Percentiles rank a stretch among this genome's conserved stretches.
phyloP scores from a whole-genome alignment of 2,329 filamentous ascomycete genomes.

The Diaporthe nobilis region DNA sequence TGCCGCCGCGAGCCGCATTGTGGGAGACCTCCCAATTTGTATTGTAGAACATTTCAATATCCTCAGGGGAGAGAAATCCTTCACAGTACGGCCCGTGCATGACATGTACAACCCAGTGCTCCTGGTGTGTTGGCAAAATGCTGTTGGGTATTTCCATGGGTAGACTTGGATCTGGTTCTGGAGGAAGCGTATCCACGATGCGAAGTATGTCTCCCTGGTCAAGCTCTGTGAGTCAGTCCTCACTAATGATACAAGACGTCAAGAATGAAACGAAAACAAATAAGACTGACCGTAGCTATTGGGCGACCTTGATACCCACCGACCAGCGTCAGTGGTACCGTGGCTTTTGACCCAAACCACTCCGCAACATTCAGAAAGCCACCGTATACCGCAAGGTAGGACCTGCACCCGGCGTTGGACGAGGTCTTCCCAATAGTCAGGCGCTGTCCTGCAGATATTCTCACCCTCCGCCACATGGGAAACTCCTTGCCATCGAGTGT shows the following conservation, averaged over 20 bases:
- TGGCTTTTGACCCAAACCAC: slow-evolving; percentile 71
- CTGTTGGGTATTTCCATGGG: slow-evolving; percentile 55
- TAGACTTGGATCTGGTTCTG: slow-evolving; percentile 50
- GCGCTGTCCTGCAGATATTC: slow-evolving; percentile 60
- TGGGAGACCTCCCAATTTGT: slow-evolving; percentile 73
- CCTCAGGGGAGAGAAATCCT: slow-evolving; percentile 64
- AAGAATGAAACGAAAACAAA: no score
- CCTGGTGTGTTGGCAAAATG: slow-evolving; percentile 63
- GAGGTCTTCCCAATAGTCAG: slow-evolving; percentile 68
- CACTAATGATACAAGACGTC: no score
- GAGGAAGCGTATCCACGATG: slow-evolving; percentile 50
- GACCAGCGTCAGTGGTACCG: slow-evolving; percentile 66
- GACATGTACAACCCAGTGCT: slow-evolving; percentile 65
- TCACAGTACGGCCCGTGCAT: slow-evolving; percentile 71
- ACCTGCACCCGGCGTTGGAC: slow-evolving; percentile 64
- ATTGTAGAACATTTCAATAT: slow-evolving; percentile 69
- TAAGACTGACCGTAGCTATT: slow-evolving; percentile 55
- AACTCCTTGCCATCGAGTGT: slow-evolving; percentile 63
- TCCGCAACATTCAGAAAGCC: slow-evolving; percentile 59
- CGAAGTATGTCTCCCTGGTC: slow-evolving; percentile 63
- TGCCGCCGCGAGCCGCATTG: slow-evolving; percentile 72
- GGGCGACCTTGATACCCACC: slow-evolving; percentile 71
- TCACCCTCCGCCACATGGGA: slow-evolving; percentile 68
- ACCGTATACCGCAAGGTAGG: slow-evolving; percentile 68
- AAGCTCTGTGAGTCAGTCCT: neutral